Evolutionary conservation across 306 rosid genomes (phyloP).

Genomic region (Phaseolus lunatus): DNA sequence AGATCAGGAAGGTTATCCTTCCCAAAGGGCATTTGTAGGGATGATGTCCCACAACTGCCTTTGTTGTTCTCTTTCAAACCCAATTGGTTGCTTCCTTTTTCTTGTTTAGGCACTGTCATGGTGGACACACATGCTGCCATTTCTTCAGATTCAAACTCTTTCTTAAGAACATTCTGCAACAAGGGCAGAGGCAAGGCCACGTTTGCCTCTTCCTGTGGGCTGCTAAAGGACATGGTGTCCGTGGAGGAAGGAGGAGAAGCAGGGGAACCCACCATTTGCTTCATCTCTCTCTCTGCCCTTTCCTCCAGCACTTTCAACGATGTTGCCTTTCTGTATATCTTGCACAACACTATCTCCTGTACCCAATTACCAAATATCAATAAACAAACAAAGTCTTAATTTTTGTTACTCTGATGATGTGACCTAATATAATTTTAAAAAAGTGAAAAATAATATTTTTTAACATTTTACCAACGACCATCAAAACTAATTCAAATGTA

Average conservation of each 20-base stretch:
- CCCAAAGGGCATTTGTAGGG: conserved; percentile 55
- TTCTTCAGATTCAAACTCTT: conserved; percentile 55
- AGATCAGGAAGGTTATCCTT: conserved; percentile 65
- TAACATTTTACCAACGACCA: too few relatives aligned
- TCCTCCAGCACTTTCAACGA: conserved; percentile 93
- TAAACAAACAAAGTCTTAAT: too few relatives aligned
- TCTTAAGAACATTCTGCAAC: conserved; percentile 48
- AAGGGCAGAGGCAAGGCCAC: conserved; percentile 19
- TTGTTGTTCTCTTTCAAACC: conserved; percentile 35
- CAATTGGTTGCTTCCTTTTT: conserved; percentile 7
- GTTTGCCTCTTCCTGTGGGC: conserved; percentile 48
- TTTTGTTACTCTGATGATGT: too few relatives aligned
- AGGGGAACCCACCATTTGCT: conserved; percentile 55
- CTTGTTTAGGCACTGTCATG: conserved; percentile 9
- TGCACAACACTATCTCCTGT: conserved; percentile 91
- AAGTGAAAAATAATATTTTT: too few relatives aligned
- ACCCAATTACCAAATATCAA: not conserved
- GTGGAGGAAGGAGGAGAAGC: conserved; percentile 65
- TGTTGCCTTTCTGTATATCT: conserved; percentile 93
- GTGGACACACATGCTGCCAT: not conserved
- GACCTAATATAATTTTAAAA: too few relatives aligned
- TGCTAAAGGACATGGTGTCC: conserved; percentile 59
- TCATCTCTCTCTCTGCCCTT: conserved; percentile 71
- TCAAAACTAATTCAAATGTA: too few relatives aligned
- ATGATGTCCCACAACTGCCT: conserved; percentile 36